Conservation (phyloP, 164 flowering plant genomes). For the Chimonanthus salicifolius region DNA sequence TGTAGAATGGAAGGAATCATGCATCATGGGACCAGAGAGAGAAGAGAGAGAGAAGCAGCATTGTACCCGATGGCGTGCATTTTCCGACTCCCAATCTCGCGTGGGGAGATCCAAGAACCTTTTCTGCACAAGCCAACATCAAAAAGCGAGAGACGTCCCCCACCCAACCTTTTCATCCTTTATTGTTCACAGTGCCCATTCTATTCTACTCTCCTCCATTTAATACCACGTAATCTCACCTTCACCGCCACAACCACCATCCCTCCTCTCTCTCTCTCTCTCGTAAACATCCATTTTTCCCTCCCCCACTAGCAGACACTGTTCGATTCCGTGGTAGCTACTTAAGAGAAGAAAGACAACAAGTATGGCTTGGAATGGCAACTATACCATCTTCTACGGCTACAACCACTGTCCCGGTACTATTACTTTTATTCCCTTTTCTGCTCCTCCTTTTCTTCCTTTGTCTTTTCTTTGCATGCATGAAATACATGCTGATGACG, state of each 20-base stretch:
- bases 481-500: background rate
- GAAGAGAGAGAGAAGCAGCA: background rate
- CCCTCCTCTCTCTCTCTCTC: background rate
- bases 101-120: background rate
- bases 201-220: background rate
- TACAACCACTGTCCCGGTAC: slow-evolving; percentile 14
- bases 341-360: background rate
- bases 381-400: slow-evolving; percentile 9
- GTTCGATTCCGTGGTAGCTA: background rate
- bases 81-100: background rate
- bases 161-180: background rate
- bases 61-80: background rate
- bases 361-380: slow-evolving; percentile 15
- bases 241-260: background rate
- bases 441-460: background rate
- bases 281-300: no score
- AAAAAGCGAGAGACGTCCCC: background rate
- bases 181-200: background rate
- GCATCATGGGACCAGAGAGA: background rate
- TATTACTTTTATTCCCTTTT: no score
- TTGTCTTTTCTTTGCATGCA: background rate
- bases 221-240: background rate
- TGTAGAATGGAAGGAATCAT: no score
- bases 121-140: background rate
- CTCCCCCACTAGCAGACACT: no score